Percentiles rank a stretch among this genome's conserved stretches.
Evolutionary conservation across 2,329 filamentous ascomycete genomes (phyloP).

Genomic region (Anthostomella pinea): DNA sequence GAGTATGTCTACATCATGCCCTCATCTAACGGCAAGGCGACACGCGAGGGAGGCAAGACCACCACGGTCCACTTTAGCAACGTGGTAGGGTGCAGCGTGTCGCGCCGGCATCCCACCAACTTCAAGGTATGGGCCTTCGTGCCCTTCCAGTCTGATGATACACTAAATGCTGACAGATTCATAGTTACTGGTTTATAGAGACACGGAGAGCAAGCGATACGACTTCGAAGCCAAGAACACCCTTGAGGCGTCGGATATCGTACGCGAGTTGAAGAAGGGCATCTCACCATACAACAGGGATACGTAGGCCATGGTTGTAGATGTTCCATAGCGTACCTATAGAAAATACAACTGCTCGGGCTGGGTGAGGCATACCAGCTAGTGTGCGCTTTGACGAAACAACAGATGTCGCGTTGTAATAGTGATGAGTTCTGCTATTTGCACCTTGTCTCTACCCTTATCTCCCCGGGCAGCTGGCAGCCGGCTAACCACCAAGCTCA

Average conservation of each 20-base stretch:
- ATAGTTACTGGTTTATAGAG: slow-evolving; percentile 69
- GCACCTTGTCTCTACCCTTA: too few species aligned
- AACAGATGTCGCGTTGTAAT: too few species aligned
- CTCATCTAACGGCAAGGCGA: slow-evolving; percentile 61
- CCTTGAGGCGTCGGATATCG: slow-evolving; percentile 75
- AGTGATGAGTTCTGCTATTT: too few species aligned
- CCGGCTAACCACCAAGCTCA: too few species aligned
- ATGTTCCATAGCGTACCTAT: background rate
- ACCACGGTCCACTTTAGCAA: slow-evolving; percentile 81
- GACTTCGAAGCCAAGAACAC: slow-evolving; percentile 76
- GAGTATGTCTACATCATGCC: slow-evolving; percentile 88
- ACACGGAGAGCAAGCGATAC: slow-evolving; percentile 75
- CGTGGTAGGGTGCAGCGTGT: slow-evolving; percentile 79
- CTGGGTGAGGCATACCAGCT: too few species aligned
- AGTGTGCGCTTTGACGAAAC: too few species aligned
- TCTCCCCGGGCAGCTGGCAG: too few species aligned
- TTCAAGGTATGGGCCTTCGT: slow-evolving; percentile 58
- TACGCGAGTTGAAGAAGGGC: slow-evolving; percentile 73
- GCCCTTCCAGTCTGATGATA: background rate
- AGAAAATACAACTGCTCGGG: background rate
- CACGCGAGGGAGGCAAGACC: slow-evolving; percentile 66
- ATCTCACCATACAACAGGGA: slow-evolving; percentile 58
- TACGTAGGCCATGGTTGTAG: slow-evolving; percentile 13
- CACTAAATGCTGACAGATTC: slow-evolving; percentile 2
- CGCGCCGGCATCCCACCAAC: slow-evolving; percentile 74